Conservation (phyloP, 768 basidiomycete genomes). For the Trametes gibbosa region DNA sequence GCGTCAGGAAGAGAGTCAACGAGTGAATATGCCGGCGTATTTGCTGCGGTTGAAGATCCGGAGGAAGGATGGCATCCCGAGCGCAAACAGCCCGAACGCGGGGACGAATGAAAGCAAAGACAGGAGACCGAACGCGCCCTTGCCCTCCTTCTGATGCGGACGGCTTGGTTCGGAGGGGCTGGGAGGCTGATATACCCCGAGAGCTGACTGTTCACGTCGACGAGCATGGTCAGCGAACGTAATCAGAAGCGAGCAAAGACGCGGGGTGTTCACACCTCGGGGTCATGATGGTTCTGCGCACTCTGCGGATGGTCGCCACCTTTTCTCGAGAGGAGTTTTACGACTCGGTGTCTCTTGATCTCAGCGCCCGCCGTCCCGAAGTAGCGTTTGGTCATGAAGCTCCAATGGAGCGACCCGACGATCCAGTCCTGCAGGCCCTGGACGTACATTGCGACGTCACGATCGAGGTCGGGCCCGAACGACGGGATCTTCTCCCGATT, state of each 20-base stretch:
- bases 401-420: slow-evolving; percentile 71
- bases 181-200: not conserved
- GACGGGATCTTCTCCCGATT: slow-evolving; percentile 50
- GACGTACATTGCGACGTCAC: slow-evolving; percentile 55
- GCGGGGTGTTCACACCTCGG: not conserved
- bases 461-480: slow-evolving; percentile 60
- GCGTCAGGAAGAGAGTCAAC: not conserved
- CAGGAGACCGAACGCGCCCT: not conserved
- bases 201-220: not conserved
- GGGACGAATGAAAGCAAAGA: not conserved
- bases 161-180: not conserved
- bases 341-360: slow-evolving; percentile 52
- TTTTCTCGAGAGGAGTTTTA: slow-evolving; percentile 38
- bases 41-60: not conserved
- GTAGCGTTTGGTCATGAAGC: slow-evolving; percentile 66
- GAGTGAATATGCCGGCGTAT: not conserved
- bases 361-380: slow-evolving; percentile 58
- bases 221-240: not conserved
- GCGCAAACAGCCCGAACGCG: not conserved
- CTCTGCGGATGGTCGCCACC: not conserved
- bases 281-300: not conserved
- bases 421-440: slow-evolving; percentile 68
- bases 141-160: not conserved
- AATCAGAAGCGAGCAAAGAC: not conserved
- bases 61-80: not conserved